Conservation (phyloP, 2,329 filamentous ascomycete species). For the Dactylellina drechsleri region DNA sequence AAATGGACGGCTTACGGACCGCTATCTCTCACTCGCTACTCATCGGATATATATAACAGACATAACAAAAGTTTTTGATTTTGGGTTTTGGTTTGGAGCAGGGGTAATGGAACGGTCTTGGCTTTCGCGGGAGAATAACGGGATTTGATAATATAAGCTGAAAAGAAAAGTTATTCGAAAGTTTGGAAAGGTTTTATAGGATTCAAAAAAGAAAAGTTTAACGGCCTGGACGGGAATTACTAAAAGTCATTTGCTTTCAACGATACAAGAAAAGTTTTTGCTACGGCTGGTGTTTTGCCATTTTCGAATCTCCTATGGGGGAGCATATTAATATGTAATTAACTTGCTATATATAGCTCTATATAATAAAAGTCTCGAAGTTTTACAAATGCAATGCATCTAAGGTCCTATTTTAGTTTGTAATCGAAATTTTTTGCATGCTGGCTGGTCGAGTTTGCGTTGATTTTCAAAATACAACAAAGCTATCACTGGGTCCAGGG, state of each 20-base stretch:
- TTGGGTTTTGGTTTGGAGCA: conserved; percentile 5
- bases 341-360: neutral
- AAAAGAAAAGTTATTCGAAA: conserved; percentile 8
- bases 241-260: conserved; percentile 39
- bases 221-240: conserved; percentile 38
- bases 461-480: too few relatives aligned
- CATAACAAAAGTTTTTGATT: conserved; percentile 17
- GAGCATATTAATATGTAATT: neutral
- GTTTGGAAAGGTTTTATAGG: conserved; percentile 4
- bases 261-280: conserved; percentile 14
- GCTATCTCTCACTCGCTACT: conserved; percentile 24
- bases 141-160: conserved; percentile 5
- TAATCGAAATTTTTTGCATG: too few relatives aligned
- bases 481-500: too few relatives aligned
- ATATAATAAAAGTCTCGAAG: too few relatives aligned
- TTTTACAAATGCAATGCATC: too few relatives aligned
- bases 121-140: conserved; percentile 10
- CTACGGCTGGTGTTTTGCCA: too few relatives aligned
- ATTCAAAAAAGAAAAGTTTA: conserved; percentile 23
- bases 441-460: too few relatives aligned
- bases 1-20: neutral
- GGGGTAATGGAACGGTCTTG: neutral
- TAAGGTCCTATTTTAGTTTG: too few relatives aligned
- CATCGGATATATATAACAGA: conserved; percentile 12
- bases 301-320: too few relatives aligned